Evolutionary conservation across 2,329 filamentous ascomycete species (phyloP), one percentile per base, ranked within the genome.

Genomic region (Trichoderma polysporum): DNA sequence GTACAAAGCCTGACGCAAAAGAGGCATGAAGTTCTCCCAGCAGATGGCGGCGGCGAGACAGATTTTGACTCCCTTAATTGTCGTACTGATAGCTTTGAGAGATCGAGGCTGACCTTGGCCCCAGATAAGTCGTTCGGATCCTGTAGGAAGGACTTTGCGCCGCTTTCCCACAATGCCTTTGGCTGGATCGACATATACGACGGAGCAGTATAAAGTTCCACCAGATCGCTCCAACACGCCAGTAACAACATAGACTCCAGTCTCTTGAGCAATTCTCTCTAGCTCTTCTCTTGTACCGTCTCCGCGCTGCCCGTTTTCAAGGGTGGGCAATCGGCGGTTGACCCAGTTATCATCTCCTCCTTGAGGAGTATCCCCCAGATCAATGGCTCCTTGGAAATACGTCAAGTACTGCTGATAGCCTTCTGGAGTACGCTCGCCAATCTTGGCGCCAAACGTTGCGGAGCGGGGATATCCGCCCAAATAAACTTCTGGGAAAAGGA

Each of bases 1-100:
- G 9, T 53, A 52, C 9, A 62, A 10, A 15, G 59, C 35, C 35
- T 62, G 47, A 12, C 59, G 19, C 7, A 62, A 31, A n/a, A 61
- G 58, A 2, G 47, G 31, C 59, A 62, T 62, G 47, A 53, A 62
- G 2, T 62, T 62, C 17, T 62, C 47, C 59, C 59, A 62, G 25
- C 59, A 53, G 25, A 53, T 62, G 22, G 59, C 58, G 13, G 58
- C 58, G 3, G 58, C 58, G 27, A 61, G 45, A 17, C 45, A 61
- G 2, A 61, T 61, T 13, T 61, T 61, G 22, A 61, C 58, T 3
- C 58, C 58, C 3, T 62, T 52, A 5, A 62, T 62, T 0, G 59
- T 41, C 1, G 59, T 53, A 17, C 33, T 62, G 0, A 62, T 25
- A 8, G 33, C 47, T 37, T 62, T 52, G 22, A 62, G 59, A 8